Evolutionary conservation across 768 basidiomycete genomes (phyloP).

Genomic region (Suillus bovinus): DNA sequence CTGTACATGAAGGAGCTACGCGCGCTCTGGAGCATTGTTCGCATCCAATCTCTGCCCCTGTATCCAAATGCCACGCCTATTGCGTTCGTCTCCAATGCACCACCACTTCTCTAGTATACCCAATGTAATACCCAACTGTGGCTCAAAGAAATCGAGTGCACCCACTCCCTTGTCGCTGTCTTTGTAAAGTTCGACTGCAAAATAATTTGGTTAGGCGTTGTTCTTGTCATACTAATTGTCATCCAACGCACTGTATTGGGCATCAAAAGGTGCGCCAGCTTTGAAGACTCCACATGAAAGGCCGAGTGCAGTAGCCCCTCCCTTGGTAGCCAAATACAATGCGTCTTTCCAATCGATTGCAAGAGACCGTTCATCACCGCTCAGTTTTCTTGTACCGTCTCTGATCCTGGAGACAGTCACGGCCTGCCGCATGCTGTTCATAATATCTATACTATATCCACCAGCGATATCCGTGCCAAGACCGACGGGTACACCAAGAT

Average conservation of each 20-base stretch:
- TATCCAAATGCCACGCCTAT: slow-evolving; percentile 72
- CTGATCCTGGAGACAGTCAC: slow-evolving; percentile 72
- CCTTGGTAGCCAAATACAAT: slow-evolving; percentile 78
- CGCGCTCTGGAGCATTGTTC: too few relatives aligned
- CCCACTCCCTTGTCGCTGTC: slow-evolving; percentile 47
- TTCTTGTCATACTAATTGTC: neutral
- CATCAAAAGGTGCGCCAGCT: slow-evolving; percentile 70
- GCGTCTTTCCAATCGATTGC: slow-evolving; percentile 81
- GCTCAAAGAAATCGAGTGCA: slow-evolving; percentile 64
- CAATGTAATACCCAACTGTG: slow-evolving; percentile 28
- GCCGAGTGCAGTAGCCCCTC: slow-evolving; percentile 72
- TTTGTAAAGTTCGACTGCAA: neutral
- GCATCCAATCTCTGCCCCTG: slow-evolving; percentile 49
- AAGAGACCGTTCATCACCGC: slow-evolving; percentile 25
- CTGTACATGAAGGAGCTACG: neutral
- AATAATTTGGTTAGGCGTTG: slow-evolving; percentile 4
- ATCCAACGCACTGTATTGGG: slow-evolving; percentile 62
- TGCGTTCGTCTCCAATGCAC: slow-evolving; percentile 74
- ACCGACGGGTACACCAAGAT: slow-evolving; percentile 64
- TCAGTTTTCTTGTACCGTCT: slow-evolving; percentile 48
- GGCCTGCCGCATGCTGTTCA: slow-evolving; percentile 77
- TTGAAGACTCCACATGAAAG: slow-evolving; percentile 57
- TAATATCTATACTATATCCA: slow-evolving; percentile 79
- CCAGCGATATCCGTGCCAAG: slow-evolving; percentile 87
- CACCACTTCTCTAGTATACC: slow-evolving; percentile 89